Conservation (phyloP, 495 filamentous ascomycete genomes). For the Hypoxylon perforatum region DNA sequence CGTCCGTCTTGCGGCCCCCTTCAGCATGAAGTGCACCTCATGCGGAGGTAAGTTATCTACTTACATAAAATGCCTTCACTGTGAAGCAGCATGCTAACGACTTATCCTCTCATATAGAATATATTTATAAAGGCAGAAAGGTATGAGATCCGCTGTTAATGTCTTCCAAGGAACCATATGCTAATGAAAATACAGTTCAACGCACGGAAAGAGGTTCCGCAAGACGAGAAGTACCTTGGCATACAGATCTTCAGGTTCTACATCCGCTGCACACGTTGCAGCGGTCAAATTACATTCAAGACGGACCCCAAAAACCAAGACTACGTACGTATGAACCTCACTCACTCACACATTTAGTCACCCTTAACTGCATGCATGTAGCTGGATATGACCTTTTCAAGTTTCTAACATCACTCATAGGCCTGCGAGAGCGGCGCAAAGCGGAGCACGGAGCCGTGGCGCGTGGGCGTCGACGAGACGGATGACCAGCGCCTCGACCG, state of each 20-base stretch:
- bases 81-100: background rate
- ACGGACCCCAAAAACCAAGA: conserved; percentile 97
- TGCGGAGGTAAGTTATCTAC: conserved; percentile 66
- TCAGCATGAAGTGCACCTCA: conserved; percentile 87
- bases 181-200: conserved; percentile 58
- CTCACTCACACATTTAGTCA: too few species aligned
- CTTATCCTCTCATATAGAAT: conserved; percentile 63
- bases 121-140: conserved; percentile 95
- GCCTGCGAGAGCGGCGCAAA: conserved; percentile 82
- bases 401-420: conserved; percentile 18
- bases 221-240: conserved; percentile 85
- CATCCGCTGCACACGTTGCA: conserved; percentile 92
- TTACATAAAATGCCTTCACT: background rate
- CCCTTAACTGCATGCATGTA: background rate
- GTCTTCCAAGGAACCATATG: background rate
- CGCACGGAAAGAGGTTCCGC: conserved; percentile 89
- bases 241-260: conserved; percentile 78
- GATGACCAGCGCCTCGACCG: conserved; percentile 88
- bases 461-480: conserved; percentile 74
- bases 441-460: conserved; percentile 94
- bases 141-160: conserved; percentile 8
- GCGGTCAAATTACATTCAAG: conserved; percentile 89
- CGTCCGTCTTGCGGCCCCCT: conserved; percentile 97
- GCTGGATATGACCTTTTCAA: too few species aligned
- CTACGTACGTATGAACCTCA: conserved; percentile 75